Evolutionary conservation across 768 basidiomycete species (phyloP).

Genomic region (Amanita rubescens): DNA sequence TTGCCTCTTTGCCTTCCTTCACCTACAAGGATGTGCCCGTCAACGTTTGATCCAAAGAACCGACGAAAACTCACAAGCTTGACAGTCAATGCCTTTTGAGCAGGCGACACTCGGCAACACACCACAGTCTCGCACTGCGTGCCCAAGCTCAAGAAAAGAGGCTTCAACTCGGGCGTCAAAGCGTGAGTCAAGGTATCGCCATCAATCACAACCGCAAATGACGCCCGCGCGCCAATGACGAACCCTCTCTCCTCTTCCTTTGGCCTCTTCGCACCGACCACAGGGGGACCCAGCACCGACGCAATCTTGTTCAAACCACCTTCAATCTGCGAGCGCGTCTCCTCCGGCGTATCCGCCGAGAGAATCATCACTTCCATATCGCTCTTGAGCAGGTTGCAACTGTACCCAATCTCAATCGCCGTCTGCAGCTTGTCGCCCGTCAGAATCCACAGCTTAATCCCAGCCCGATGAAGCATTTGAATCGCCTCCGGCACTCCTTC

Average conservation of each 20-base stretch:
- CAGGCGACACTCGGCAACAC: constrained; percentile 95
- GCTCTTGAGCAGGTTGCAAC: constrained; percentile 88
- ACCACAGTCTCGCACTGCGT: constrained; percentile 98
- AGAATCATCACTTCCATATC: constrained; percentile 98
- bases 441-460: constrained; percentile 97
- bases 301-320: constrained; percentile 93
- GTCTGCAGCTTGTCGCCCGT: constrained; percentile 95
- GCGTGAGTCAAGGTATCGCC: constrained; percentile 88
- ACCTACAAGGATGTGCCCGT: constrained; percentile 43
- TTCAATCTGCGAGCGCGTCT: constrained; percentile 81
- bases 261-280: constrained; percentile 44
- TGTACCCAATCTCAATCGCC: constrained; percentile 96
- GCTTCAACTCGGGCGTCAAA: constrained; percentile 67
- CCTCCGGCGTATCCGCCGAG: constrained; percentile 71
- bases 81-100: constrained; percentile 96
- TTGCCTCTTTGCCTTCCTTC: constrained; percentile 91
- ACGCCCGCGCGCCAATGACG: constrained; percentile 50
- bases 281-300: constrained; percentile 72
- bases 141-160: constrained; percentile 82
- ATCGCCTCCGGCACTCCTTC: constrained; percentile 97
- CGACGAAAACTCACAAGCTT: constrained; percentile 54
- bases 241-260: constrained; percentile 63
- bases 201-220: constrained; percentile 94
- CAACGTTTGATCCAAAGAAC: constrained; percentile 1
- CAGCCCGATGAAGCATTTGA: constrained; percentile 82